These are phyloP conservation scores for Pyricularia sp. DNA, from an alignment of 2,329 filamentous ascomycete genomes.

Conservation along the genomic window DNA sequence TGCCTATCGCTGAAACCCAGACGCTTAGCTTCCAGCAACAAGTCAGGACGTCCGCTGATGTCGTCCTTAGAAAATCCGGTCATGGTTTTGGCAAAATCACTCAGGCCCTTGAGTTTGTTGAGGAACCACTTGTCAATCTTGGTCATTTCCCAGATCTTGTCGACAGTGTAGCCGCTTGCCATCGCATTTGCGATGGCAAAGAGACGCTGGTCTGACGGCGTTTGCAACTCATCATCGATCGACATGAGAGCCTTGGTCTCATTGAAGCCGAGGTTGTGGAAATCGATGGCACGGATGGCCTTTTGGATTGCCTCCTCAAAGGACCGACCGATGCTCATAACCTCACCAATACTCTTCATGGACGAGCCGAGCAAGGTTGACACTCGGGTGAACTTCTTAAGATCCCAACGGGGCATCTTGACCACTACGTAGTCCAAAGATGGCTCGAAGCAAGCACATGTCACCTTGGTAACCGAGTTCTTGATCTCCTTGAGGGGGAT, in stretches of 20 bases:
- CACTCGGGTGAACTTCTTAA: slow-evolving; percentile 97
- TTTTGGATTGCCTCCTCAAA: slow-evolving; percentile 99
- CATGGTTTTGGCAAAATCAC: slow-evolving; percentile 79
- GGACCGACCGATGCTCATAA: slow-evolving; percentile 94
- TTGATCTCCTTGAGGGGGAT: slow-evolving; percentile 95
- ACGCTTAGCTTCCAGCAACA: slow-evolving; percentile 80
- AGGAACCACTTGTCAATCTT: slow-evolving; percentile 99
- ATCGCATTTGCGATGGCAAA: slow-evolving; percentile 98
- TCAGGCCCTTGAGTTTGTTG: slow-evolving; percentile 80
- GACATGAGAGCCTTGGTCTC: slow-evolving; percentile 89
- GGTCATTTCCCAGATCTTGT: slow-evolving; percentile 97
- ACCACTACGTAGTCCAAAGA: slow-evolving; percentile 97
- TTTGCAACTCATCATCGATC: slow-evolving; percentile 92
- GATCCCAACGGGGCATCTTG: slow-evolving; percentile 97
- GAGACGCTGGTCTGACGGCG: slow-evolving; percentile 90
- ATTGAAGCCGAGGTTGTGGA: slow-evolving; percentile 90
- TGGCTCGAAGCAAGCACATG: slow-evolving; percentile 95
- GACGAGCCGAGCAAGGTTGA: slow-evolving; percentile 93
- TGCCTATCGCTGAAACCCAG: slow-evolving; percentile 93
- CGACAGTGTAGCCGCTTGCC: slow-evolving; percentile 84
- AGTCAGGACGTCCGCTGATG: slow-evolving; percentile 49
- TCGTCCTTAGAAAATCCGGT: slow-evolving; percentile 55
- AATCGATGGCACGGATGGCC: slow-evolving; percentile 90
- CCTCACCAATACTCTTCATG: slow-evolving; percentile 99
- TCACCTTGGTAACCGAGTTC: slow-evolving; percentile 92